Evolutionary conservation across 176 grass and related monocot species (phyloP).

Genomic region (Aechmea fasciata): DNA sequence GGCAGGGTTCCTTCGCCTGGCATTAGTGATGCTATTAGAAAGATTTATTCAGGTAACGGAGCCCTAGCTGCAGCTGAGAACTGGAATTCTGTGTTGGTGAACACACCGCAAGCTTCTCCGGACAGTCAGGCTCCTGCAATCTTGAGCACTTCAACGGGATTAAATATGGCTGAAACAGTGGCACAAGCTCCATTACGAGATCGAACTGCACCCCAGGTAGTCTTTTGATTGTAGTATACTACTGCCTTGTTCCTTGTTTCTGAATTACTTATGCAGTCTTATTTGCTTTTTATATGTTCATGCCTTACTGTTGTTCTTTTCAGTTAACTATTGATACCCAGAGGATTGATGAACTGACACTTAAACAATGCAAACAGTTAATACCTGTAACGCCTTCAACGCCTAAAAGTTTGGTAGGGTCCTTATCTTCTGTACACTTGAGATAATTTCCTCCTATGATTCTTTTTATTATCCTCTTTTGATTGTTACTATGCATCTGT

Average conservation of each 20-base stretch:
- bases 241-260: background rate
- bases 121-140: slow-evolving; percentile 11
- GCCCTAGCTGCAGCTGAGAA: slow-evolving; percentile 17
- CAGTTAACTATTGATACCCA: slow-evolving; percentile 36
- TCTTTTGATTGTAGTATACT: slow-evolving; percentile 1
- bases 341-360: slow-evolving; percentile 34
- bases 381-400: slow-evolving; percentile 36
- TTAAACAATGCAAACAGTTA: slow-evolving; percentile 34
- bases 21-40: slow-evolving; percentile 51
- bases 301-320: slow-evolving; percentile 4
- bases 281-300: background rate
- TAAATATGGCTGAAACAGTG: slow-evolving; percentile 41
- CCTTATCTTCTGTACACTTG: background rate
- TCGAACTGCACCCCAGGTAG: slow-evolving; percentile 34
- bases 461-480: background rate
- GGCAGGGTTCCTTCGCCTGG: slow-evolving; percentile 33
- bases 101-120: slow-evolving; percentile 14
- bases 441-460: background rate
- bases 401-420: slow-evolving; percentile 33
- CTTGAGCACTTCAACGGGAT: slow-evolving; percentile 13
- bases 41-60: slow-evolving; percentile 26
- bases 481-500: background rate
- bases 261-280: background rate
- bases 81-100: slow-evolving; percentile 37
- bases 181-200: slow-evolving; percentile 27